Base-by-base conservation (phyloP, 2,329 filamentous ascomycete species). In the Mollisia scopiformis region DNA sequence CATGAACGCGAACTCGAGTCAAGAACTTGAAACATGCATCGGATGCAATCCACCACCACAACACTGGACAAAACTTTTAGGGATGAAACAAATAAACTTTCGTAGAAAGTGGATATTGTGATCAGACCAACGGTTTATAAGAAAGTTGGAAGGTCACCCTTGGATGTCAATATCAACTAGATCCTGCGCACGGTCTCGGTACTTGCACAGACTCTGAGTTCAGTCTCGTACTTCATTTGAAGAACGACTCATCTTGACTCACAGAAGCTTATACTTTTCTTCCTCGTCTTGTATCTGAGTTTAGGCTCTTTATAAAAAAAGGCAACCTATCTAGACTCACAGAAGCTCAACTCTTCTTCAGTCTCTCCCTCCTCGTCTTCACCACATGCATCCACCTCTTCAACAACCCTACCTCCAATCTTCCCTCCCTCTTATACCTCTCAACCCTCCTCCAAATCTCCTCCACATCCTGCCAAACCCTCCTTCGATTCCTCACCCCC, bases 391-490 rank as follows among this genome's bases (percentile, higher is more conserved):
- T 23, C 47, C 6, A 27, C 14, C 10, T 21, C 23, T 25, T 19
- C 47, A 16, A 53, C 49, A 11, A 33, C 19, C 14, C 57, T 57
- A n/a, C n/a, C n/a, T n/a, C n/a, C n/a, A n/a, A n/a, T 27, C 30
- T 49, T 3, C 43, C 55, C 33, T 43, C 41, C 2, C 25, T 49
- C 35, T 41, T 54, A 14, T 59, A 62, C 31, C 25, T 53, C 23
- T 55, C 33, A 16, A 63, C 53, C 4, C 52, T 13, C 13, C 13
- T 53, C 11, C 58, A 11, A 30, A 71, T 63, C 33, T 67, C 62
- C 16, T 66, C 59, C 23, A 68, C 46, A 58, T 68, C 63, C 33
- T 57, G 47, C 66, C 68, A 73, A 27, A 73, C 68, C 33, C 70
- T 57, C 52, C 59, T 30, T 19, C 69, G 59, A 56, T 73, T 73